A percentile compares a stretch with the other conserved stretches of the same genome.
Evolutionary conservation across 768 basidiomycete genomes (phyloP).

Genomic region (Tubosaeta brunneosetosa): DNA sequence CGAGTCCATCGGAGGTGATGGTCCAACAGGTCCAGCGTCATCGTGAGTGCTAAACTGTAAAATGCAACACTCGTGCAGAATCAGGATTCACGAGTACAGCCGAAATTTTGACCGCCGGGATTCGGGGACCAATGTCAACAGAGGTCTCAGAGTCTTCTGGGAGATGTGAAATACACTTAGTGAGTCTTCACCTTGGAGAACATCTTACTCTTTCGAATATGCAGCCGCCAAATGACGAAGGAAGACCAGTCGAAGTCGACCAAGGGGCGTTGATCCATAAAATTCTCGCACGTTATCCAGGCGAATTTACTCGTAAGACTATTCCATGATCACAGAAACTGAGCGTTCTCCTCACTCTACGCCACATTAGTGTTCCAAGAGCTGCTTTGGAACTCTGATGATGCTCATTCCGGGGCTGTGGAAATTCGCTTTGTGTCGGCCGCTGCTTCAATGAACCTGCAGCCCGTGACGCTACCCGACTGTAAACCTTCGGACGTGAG

Average conservation of each 20-base stretch:
- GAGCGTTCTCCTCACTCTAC: too few relatives aligned
- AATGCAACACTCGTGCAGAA: not conserved
- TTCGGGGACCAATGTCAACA: not conserved
- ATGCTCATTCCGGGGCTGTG: too few relatives aligned
- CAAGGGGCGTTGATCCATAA: conserved; percentile 92
- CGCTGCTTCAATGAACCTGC: too few relatives aligned
- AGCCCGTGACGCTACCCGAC: not conserved
- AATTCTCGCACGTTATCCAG: conserved; percentile 92
- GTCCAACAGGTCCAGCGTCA: not conserved
- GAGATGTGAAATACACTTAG: not conserved
- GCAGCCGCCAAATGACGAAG: not conserved
- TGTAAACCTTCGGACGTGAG: not conserved
- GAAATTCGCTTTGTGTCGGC: conserved; percentile 76
- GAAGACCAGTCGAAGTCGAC: conserved; percentile 51
- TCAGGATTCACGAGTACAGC: not conserved
- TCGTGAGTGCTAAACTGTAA: not conserved
- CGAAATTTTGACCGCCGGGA: not conserved
- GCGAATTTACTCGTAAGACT: conserved; percentile 76
- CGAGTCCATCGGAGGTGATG: not conserved
- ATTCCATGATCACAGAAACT: too few relatives aligned
- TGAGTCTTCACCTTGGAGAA: too few relatives aligned
- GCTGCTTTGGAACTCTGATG: too few relatives aligned
- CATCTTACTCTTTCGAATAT: too few relatives aligned
- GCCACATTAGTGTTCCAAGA: conserved; percentile 55
- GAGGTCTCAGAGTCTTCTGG: not conserved